Evolutionary conservation across 805 yeast genomes (phyloP), one percentile per base, ranked within the genome.

Genomic region (Starmerella sp.): DNA sequence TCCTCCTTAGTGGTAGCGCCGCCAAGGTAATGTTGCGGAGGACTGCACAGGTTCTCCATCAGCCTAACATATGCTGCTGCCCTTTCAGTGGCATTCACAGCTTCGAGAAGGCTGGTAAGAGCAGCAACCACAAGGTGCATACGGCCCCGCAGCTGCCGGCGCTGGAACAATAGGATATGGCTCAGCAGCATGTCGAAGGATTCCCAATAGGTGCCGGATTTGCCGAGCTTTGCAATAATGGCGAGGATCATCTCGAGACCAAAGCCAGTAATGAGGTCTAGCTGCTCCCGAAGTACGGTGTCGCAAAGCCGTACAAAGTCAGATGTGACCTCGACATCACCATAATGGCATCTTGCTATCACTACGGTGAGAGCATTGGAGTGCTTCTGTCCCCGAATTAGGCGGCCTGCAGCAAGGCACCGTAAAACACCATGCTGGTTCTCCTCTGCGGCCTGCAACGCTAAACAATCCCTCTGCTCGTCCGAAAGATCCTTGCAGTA

Each of bases 11-110:
- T 68, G 0, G 71, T 52, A 60, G 68, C 48, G 56, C 63, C 61
- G 35, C 62, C 53, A 13, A 63, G 53, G 37, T 66, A 56, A 46
- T 67, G 58, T 48, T 70, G 67, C 9, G 77, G 73, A 3, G 95
- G 95, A 61, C 86, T 95, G 71, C 95, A 86, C 36, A 84, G 69
- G 62, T 84, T 83, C 28, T 75, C 71, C 47, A 88, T 65, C 17
- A 86, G 69, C 61, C 96, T 83, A 67, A 52, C 72, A 76, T 4
- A 82, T 67, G 52, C 34, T 5, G 52, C 48, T 14, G 60, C 55
- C 35, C 53, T 48, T 17, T 60, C 57, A 2, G 57, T 45, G 5
- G 44, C 31, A 0, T 55, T 8, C 45, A 52, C 44, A 49, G 75
- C 67, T 48, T 71, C 76, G 65, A 91, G 68, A 49, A 83, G 68